A percentile compares a stretch with the other conserved stretches of the same genome.
Conservation (phyloP, 73 alveolate species). For the Symbiodinium natans region DNA sequence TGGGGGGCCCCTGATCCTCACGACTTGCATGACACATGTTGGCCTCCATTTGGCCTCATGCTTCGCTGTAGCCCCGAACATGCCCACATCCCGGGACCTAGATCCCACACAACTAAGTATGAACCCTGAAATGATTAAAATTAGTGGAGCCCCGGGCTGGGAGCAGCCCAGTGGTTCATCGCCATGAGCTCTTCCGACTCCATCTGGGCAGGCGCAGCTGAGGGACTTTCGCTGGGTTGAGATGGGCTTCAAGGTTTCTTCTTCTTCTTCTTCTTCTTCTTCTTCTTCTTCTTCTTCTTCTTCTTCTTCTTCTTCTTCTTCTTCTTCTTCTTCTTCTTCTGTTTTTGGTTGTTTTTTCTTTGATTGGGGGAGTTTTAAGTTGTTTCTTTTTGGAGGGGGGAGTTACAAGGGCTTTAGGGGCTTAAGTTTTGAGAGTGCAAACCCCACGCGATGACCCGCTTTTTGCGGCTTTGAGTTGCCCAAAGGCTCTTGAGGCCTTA, state of each 20-base stretch:
- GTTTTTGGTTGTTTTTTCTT: not conserved
- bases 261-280: not conserved
- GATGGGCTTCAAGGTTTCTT: not conserved
- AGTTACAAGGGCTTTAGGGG: not conserved
- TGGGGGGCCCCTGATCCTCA: too few relatives aligned
- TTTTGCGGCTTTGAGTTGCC: too few relatives aligned
- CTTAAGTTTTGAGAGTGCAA: not conserved
- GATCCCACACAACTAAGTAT: too few relatives aligned
- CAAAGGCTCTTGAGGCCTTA: not conserved
- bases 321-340: not conserved
- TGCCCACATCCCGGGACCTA: too few relatives aligned
- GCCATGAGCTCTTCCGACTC: conserved; percentile 65
- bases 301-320: not conserved
- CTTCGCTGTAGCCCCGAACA: too few relatives aligned
- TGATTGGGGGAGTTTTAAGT: not conserved
- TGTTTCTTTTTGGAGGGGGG: too few relatives aligned
- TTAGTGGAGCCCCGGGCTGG: conserved; percentile 51
- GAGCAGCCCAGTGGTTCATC: conserved; percentile 89
- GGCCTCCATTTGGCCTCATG: too few relatives aligned
- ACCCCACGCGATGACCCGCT: too few relatives aligned
- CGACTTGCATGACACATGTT: too few relatives aligned
- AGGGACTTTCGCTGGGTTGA: not conserved
- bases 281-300: not conserved
- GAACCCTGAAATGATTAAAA: too few relatives aligned
- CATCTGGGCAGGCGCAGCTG: conserved; percentile 64